These are phyloP conservation scores for Nemophila menziesii DNA, from an alignment of 257 asterid species.

Conservation along the genomic window DNA sequence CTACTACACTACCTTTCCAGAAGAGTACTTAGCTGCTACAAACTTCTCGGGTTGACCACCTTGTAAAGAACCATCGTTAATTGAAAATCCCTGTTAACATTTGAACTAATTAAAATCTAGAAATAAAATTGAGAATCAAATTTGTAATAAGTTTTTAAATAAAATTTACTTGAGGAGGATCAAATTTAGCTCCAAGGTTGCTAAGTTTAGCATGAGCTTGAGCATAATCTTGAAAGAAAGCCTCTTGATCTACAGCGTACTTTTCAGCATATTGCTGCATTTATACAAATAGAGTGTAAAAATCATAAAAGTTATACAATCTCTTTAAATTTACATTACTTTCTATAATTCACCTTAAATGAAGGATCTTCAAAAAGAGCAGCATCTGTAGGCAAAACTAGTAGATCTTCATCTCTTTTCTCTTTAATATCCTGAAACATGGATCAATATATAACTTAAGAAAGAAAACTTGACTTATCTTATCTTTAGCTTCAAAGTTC, in stretches of 20 bases:
- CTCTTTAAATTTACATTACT: neutral
- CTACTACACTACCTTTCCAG: constrained; percentile 61
- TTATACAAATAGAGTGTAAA: neutral
- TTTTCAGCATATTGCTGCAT: constrained; percentile 79
- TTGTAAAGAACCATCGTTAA: constrained; percentile 35
- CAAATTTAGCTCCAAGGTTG: constrained; percentile 91
- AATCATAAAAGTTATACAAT: neutral
- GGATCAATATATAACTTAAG: constrained; percentile 11
- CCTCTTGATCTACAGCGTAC: constrained; percentile 82
- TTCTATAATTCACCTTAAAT: constrained; percentile 57
- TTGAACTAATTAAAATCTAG: neutral
- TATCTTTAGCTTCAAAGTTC: neutral
- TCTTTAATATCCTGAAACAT: constrained; percentile 71
- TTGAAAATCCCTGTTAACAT: constrained; percentile 59
- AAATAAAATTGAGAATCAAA: neutral
- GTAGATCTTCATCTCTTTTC: constrained; percentile 67
- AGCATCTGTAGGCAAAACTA: constrained; percentile 95
- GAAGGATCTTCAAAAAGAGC: constrained; percentile 85
- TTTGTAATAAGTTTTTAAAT: neutral
- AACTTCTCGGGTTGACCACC: constrained; percentile 61
- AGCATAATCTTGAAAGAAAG: constrained; percentile 82
- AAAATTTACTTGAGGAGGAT: constrained; percentile 70
- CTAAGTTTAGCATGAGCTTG: constrained; percentile 96
- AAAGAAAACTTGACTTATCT: constrained; percentile 3
- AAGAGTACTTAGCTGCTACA: constrained; percentile 74